Percentiles rank a stretch among this genome's conserved stretches.
Conservation (phyloP, 2,329 filamentous ascomycete species). For the Leptographium radiaticola region DNA sequence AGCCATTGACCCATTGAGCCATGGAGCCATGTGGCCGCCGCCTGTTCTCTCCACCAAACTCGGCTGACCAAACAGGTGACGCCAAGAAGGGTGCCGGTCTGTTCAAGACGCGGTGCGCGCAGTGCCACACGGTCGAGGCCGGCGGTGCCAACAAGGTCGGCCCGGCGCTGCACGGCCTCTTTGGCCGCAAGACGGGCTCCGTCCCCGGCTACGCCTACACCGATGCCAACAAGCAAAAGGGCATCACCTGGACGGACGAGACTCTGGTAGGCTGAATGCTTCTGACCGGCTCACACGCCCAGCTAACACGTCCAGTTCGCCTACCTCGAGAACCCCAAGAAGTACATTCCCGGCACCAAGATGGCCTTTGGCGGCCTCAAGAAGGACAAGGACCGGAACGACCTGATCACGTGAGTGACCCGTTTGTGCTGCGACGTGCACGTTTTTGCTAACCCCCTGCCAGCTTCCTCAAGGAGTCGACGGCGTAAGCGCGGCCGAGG, state of each 20-base stretch:
- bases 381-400: slow-evolving; percentile 99
- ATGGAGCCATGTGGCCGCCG: too few relatives aligned
- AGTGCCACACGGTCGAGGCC: slow-evolving; percentile 93
- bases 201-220: slow-evolving; percentile 94
- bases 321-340: slow-evolving; percentile 99
- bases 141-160: slow-evolving; percentile 96
- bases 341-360: slow-evolving; percentile 99
- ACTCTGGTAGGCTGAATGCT: slow-evolving; percentile 73
- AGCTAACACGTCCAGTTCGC: slow-evolving; percentile 49
- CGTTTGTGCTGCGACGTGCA: background rate
- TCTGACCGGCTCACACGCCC: background rate
- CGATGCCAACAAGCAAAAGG: slow-evolving; percentile 98
- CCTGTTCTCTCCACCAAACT: background rate
- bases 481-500: slow-evolving; percentile 35
- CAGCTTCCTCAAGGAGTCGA: slow-evolving; percentile 56
- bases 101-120: slow-evolving; percentile 97
- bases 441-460: background rate
- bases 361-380: slow-evolving; percentile 99
- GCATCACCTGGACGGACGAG: slow-evolving; percentile 73
- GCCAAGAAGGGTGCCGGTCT: slow-evolving; percentile 93
- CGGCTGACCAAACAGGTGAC: slow-evolving; percentile 53
- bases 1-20: too few relatives aligned
- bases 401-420: slow-evolving; percentile 79
- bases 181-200: slow-evolving; percentile 86
- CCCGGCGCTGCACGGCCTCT: slow-evolving; percentile 92